Conservation (phyloP, 2,329 filamentous ascomycete species). For the Fusarium buxicola region DNA sequence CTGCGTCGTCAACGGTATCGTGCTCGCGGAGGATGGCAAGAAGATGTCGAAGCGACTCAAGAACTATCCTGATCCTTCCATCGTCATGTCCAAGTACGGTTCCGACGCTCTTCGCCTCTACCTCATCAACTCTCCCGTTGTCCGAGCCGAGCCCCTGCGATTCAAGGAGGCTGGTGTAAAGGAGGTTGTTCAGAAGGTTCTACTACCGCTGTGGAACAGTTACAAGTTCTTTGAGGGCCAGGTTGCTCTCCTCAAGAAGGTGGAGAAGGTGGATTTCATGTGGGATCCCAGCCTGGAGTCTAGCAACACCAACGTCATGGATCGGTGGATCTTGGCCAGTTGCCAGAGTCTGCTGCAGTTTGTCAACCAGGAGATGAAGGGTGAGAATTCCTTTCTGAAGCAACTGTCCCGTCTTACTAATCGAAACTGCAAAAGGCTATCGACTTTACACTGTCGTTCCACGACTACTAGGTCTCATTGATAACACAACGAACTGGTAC, state of each 20-base stretch:
- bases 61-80: constrained; percentile 90
- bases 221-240: constrained; percentile 97
- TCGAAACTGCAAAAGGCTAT: constrained; percentile 61
- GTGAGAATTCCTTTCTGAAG: constrained; percentile 56
- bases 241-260: constrained; percentile 86
- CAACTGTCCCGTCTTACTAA: constrained; percentile 2
- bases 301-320: constrained; percentile 91
- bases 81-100: constrained; percentile 89
- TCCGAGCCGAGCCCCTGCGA: constrained; percentile 87
- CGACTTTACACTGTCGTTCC: constrained; percentile 93
- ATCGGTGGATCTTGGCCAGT: constrained; percentile 92
- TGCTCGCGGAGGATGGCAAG: constrained; percentile 93
- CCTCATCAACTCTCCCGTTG: constrained; percentile 95
- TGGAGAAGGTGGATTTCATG: constrained; percentile 78
- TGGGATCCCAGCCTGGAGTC: constrained; percentile 82
- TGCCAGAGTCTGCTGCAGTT: constrained; percentile 92
- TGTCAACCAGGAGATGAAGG: constrained; percentile 91
- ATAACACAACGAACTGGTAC: constrained; percentile 99
- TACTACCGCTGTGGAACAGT: constrained; percentile 94
- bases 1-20: constrained; percentile 95
- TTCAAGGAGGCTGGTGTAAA: constrained; percentile 96
- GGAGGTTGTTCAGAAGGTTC: constrained; percentile 91
- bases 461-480: constrained; percentile 83
- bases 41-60: constrained; percentile 99
- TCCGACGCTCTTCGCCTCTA: constrained; percentile 95